phyloP scores from a whole-genome alignment of 208 protist species.

The Trypanosoma scelopori region DNA sequence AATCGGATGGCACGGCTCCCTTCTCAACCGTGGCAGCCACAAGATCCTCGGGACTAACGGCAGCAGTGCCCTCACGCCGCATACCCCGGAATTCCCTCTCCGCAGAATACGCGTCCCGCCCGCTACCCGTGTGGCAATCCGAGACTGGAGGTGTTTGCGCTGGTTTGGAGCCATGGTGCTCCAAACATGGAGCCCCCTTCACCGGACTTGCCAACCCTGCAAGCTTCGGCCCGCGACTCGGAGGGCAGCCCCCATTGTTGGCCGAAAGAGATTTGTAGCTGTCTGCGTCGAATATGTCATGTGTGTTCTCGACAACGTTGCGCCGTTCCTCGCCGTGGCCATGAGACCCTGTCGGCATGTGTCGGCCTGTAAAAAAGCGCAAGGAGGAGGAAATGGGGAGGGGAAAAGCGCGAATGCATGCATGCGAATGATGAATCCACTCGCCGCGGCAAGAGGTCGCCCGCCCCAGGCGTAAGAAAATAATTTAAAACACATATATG shows the following conservation, averaged over 20 bases:
- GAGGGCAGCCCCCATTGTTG: slow-evolving; percentile 53
- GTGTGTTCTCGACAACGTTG: slow-evolving; percentile 43
- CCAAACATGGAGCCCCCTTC: slow-evolving; percentile 52
- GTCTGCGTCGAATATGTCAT: slow-evolving; percentile 36
- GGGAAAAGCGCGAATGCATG: background rate
- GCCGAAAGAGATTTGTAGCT: slow-evolving; percentile 51
- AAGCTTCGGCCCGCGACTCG: slow-evolving; percentile 40
- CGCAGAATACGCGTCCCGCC: slow-evolving; percentile 27
- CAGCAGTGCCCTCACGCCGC: slow-evolving; percentile 42
- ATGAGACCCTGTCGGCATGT: slow-evolving; percentile 63
- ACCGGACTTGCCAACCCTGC: slow-evolving; percentile 38
- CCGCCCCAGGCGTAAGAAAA: too few relatives aligned
- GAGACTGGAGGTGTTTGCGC: slow-evolving; percentile 50
- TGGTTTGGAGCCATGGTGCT: slow-evolving; percentile 76
- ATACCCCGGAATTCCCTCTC: slow-evolving; percentile 43
- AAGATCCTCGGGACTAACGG: slow-evolving; percentile 59
- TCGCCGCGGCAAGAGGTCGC: too few relatives aligned
- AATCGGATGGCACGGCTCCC: slow-evolving; percentile 1
- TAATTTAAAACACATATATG: too few relatives aligned
- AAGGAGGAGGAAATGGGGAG: background rate
- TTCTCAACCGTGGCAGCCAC: slow-evolving; percentile 22
- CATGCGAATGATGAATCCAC: too few relatives aligned
- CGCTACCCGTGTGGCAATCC: slow-evolving; percentile 50
- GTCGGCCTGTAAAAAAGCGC: background rate
- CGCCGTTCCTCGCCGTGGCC: slow-evolving; percentile 78